Evolutionary conservation across 2,329 filamentous ascomycete genomes (phyloP).

Genomic region (Trichoderma gracile): DNA sequence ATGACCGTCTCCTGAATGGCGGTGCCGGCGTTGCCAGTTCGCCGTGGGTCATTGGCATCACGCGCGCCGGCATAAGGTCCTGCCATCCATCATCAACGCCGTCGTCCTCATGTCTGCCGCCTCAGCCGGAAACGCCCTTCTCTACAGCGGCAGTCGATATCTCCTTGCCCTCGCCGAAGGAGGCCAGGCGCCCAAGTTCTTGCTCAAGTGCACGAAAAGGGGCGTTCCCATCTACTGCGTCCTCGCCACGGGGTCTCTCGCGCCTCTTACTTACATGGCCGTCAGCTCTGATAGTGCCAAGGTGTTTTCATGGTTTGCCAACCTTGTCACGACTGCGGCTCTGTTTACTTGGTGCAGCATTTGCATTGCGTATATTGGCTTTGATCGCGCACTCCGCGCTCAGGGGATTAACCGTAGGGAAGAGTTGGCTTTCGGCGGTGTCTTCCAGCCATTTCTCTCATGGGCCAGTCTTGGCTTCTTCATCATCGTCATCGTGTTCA

Average conservation of each 20-base stretch:
- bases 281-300: slow-evolving; percentile 47
- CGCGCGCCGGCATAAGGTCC: slow-evolving; percentile 52
- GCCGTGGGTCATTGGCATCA: slow-evolving; percentile 62
- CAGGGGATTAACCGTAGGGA: background rate
- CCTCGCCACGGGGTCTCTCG: slow-evolving; percentile 48
- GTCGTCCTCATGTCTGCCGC: slow-evolving; percentile 59
- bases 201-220: slow-evolving; percentile 57
- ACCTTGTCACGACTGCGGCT: slow-evolving; percentile 53
- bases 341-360: slow-evolving; percentile 47
- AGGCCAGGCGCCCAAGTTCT: slow-evolving; percentile 49
- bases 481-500: slow-evolving; percentile 52
- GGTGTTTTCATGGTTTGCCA: slow-evolving; percentile 56
- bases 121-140: slow-evolving; percentile 50
- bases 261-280: slow-evolving; percentile 53
- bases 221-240: slow-evolving; percentile 62
- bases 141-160: slow-evolving; percentile 49
- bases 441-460: slow-evolving; percentile 53
- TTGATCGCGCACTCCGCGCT: slow-evolving; percentile 38
- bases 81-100: slow-evolving; percentile 58
- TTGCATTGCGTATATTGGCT: slow-evolving; percentile 53
- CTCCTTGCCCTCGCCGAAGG: slow-evolving; percentile 49
- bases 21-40: slow-evolving; percentile 57
- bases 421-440: slow-evolving; percentile 51
- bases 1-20: slow-evolving; percentile 48
- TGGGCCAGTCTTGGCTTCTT: slow-evolving; percentile 52